phyloP scores from a whole-genome alignment of 169 alveolate species.

The Theileria parva region DNA sequence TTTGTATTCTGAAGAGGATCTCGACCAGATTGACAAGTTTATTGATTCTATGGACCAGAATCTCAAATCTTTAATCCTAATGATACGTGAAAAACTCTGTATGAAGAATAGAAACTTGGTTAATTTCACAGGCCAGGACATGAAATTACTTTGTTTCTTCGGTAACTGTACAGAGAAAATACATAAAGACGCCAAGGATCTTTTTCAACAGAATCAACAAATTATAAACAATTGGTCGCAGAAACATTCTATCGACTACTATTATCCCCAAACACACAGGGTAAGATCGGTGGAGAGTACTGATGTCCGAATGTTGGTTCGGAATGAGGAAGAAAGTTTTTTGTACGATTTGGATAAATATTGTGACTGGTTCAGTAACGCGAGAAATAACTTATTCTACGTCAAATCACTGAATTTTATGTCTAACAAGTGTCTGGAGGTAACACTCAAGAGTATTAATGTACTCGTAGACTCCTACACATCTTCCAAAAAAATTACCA shows the following conservation, averaged over 20 bases:
- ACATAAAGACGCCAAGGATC: neutral
- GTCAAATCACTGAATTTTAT: neutral
- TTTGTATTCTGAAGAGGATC: neutral
- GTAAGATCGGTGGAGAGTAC: neutral
- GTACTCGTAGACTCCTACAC: neutral
- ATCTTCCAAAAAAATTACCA: neutral
- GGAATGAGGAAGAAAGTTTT: neutral
- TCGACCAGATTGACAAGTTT: neutral
- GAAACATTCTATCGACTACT: neutral
- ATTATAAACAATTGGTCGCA: neutral
- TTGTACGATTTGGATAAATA: neutral
- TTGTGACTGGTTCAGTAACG: conserved; percentile 1
- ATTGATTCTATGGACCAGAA: neutral
- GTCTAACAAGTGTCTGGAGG: neutral
- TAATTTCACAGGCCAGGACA: neutral
- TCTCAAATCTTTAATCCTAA: neutral
- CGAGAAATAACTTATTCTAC: neutral
- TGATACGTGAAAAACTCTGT: neutral
- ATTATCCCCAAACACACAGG: neutral
- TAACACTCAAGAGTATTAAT: neutral
- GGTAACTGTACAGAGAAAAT: neutral
- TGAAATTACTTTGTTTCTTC: neutral
- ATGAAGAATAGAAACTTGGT: conserved; percentile 5
- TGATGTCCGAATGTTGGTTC: neutral
- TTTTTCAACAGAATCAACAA: conserved; percentile 1